A percentile compares a stretch with the other conserved stretches of the same genome.
Evolutionary conservation across 306 rosid species (phyloP).

Genomic region (Rosa multiflora): DNA sequence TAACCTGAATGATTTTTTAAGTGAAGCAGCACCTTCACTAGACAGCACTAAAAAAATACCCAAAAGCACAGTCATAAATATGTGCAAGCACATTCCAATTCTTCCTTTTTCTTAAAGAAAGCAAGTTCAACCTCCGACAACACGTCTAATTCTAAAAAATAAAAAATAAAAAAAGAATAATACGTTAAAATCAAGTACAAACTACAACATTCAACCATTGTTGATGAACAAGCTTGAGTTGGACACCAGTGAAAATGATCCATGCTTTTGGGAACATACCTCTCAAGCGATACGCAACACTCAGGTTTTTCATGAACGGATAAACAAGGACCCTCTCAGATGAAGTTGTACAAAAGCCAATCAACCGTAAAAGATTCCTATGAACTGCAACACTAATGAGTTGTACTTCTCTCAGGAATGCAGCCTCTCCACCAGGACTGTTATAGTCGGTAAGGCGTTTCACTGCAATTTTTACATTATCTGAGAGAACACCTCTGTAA

Average conservation of each 20-base stretch:
- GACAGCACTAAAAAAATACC: neutral
- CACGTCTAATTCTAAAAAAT: neutral
- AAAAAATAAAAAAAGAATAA: no score
- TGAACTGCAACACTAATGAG: slow-evolving; percentile 92
- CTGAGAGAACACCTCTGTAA: slow-evolving; percentile 77
- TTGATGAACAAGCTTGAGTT: neutral
- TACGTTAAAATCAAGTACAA: neutral
- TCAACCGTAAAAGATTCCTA: slow-evolving; percentile 74
- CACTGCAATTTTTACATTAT: slow-evolving; percentile 68
- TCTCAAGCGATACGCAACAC: slow-evolving; percentile 82
- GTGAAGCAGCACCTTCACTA: neutral
- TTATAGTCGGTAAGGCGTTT: slow-evolving; percentile 77
- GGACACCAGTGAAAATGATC: neutral
- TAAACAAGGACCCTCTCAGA: slow-evolving; percentile 92
- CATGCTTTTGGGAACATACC: slow-evolving; percentile 39
- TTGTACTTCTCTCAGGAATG: slow-evolving; percentile 84
- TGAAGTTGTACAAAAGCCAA: slow-evolving; percentile 76
- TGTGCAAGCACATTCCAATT: neutral
- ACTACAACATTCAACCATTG: neutral
- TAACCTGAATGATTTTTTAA: neutral
- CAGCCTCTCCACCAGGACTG: slow-evolving; percentile 95
- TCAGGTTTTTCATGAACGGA: slow-evolving; percentile 94
- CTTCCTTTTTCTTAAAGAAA: neutral
- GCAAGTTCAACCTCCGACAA: neutral
- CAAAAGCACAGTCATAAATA: neutral